Evolutionary conservation across 495 filamentous ascomycete genomes (phyloP).

Genomic region (Penicillium arizonense): DNA sequence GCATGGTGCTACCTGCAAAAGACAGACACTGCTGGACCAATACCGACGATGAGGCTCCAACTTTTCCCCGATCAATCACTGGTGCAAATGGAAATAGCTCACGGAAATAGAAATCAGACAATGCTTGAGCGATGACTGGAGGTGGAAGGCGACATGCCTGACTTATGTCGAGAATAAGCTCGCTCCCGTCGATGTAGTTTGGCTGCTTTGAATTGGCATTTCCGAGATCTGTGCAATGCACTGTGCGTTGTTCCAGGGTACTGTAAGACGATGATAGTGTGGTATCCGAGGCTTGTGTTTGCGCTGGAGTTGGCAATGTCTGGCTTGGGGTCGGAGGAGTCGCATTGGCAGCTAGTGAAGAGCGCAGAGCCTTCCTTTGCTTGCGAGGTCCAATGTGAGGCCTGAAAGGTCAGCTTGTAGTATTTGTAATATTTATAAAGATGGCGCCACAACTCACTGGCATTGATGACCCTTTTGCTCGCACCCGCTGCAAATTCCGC

Average conservation of each 20-base stretch:
- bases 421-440: not conserved
- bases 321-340: not conserved
- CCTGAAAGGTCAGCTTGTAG: not conserved
- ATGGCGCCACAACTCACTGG: not conserved
- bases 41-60: not conserved
- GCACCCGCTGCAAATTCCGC: constrained; percentile 8
- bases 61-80: constrained; percentile 9
- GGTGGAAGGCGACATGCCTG: constrained; percentile 5
- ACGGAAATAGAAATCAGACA: constrained; percentile 14
- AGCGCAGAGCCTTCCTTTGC: constrained; percentile 1
- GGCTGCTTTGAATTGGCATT: not conserved
- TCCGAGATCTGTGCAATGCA: not conserved
- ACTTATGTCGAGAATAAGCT: constrained; percentile 5
- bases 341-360: not conserved
- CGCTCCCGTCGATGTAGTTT: constrained; percentile 2
- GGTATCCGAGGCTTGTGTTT: not conserved
- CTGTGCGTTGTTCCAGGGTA: not conserved
- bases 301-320: not conserved
- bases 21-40: constrained; percentile 16
- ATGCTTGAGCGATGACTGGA: not conserved
- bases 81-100: constrained; percentile 8
- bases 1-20: constrained; percentile 17
- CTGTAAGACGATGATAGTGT: not conserved
- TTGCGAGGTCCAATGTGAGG: constrained; percentile 10
- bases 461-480: constrained; percentile 2